phyloP scores from a whole-genome alignment of 1,139 yeast species.

The Tardiomyces depauwii region DNA sequence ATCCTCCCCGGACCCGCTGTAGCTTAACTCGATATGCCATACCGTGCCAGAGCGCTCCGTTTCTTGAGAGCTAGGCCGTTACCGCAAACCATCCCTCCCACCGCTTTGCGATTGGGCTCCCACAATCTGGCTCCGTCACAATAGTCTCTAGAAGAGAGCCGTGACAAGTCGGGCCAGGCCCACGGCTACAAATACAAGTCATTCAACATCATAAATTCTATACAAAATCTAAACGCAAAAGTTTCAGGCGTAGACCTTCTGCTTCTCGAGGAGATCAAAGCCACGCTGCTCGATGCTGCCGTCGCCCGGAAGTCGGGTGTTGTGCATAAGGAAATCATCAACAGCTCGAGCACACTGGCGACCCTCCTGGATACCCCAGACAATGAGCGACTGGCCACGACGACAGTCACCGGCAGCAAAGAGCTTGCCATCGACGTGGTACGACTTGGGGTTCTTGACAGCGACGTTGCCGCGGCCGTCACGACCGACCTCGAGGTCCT shows the following conservation, averaged over 20 bases:
- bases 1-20: too few species aligned
- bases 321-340: conserved; percentile 67
- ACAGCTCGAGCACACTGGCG: conserved; percentile 96
- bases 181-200: too few species aligned
- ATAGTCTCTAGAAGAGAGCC: too few species aligned
- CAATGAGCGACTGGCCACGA: conserved; percentile 96
- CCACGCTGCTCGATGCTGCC: conserved; percentile 83
- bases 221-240: too few species aligned
- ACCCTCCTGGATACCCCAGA: conserved; percentile 99
- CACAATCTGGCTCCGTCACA: too few species aligned
- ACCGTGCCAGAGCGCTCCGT: too few species aligned
- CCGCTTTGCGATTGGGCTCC: too few species aligned
- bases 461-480: conserved; percentile 82
- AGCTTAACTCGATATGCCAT: too few species aligned
- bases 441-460: conserved; percentile 36
- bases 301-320: conserved; percentile 80
- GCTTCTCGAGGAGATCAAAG: conserved; percentile 5
- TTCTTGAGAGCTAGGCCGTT: too few species aligned
- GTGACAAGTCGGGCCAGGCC: too few species aligned
- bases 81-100: too few species aligned
- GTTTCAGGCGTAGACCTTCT: not conserved
- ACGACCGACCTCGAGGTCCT: conserved; percentile 58
- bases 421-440: conserved; percentile 58
- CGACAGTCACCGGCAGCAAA: conserved; percentile 99
- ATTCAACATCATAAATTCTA: too few species aligned